Evolutionary conservation across 2,329 filamentous ascomycete genomes (phyloP).

Genomic region (Cylindrodendrum hubeiense): DNA sequence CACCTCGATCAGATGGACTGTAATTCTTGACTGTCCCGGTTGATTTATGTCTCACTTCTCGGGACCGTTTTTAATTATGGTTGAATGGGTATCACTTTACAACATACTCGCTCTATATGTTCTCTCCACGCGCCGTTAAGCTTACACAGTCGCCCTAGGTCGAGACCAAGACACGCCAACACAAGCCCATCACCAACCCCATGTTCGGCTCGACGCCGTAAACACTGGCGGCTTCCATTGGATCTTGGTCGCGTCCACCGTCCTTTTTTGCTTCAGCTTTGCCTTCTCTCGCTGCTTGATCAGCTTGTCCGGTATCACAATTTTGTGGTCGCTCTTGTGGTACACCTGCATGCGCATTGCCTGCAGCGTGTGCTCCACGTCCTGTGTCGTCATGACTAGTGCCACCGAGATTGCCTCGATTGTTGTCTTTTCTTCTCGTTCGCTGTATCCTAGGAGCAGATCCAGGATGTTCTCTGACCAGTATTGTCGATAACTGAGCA

Average conservation of each 20-base stretch:
- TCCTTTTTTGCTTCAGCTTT: conserved; percentile 80
- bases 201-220: conserved; percentile 88
- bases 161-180: neutral
- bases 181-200: conserved; percentile 82
- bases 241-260: conserved; percentile 82
- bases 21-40: neutral
- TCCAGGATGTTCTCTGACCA: conserved; percentile 97
- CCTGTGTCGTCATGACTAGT: conserved; percentile 96
- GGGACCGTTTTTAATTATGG: neutral
- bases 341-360: conserved; percentile 96
- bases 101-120: conserved; percentile 5
- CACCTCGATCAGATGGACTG: neutral
- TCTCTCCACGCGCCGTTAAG: neutral
- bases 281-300: conserved; percentile 84
- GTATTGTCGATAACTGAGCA: conserved; percentile 95
- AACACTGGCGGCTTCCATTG: conserved; percentile 98
- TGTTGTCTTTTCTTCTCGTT: conserved; percentile 78
- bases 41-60: neutral
- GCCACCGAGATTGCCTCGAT: conserved; percentile 85
- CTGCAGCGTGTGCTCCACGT: conserved; percentile 94
- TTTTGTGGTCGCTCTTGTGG: conserved; percentile 95
- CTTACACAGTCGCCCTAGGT: neutral
- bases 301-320: conserved; percentile 89
- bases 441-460: conserved; percentile 79
- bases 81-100: conserved; percentile 35